These are phyloP conservation scores for Pneumocystis murina DNA, from an alignment of 1,139 yeast species.

Conservation along the genomic window DNA sequence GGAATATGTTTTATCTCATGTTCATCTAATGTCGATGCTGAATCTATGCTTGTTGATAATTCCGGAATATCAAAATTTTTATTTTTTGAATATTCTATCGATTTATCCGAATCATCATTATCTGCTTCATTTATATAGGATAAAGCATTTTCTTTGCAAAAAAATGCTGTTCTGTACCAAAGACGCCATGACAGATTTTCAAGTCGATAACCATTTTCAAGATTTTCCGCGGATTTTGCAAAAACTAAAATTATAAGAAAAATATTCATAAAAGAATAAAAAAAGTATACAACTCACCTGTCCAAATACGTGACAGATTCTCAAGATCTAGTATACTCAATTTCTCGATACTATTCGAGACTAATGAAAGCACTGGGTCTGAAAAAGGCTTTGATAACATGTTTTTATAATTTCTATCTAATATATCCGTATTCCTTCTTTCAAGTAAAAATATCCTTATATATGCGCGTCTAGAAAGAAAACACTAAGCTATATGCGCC, in stretches of 20 bases:
- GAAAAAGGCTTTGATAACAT: conserved; percentile 6
- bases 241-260: conserved; percentile 25
- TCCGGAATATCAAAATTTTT: not conserved
- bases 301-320: conserved; percentile 16
- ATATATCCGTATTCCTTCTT: not conserved
- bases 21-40: not conserved
- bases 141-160: not conserved
- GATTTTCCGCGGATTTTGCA: conserved; percentile 37
- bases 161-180: conserved; percentile 34
- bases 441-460: no score
- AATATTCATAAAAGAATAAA: not conserved
- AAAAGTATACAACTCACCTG: conserved; percentile 5
- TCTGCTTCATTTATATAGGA: not conserved
- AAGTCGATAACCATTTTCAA: conserved; percentile 39
- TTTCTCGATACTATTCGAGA: conserved; percentile 14
- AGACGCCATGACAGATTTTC: conserved; percentile 48
- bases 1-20: not conserved
- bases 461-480: no score
- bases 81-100: not conserved
- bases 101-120: not conserved
- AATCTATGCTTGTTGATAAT: not conserved
- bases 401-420: no score
- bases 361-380: conserved; percentile 17
- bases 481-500: no score
- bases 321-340: conserved; percentile 17